Evolutionary conservation across 2,329 filamentous ascomycete species (phyloP).

Genomic region (Colletotrichum tamarilloi): DNA sequence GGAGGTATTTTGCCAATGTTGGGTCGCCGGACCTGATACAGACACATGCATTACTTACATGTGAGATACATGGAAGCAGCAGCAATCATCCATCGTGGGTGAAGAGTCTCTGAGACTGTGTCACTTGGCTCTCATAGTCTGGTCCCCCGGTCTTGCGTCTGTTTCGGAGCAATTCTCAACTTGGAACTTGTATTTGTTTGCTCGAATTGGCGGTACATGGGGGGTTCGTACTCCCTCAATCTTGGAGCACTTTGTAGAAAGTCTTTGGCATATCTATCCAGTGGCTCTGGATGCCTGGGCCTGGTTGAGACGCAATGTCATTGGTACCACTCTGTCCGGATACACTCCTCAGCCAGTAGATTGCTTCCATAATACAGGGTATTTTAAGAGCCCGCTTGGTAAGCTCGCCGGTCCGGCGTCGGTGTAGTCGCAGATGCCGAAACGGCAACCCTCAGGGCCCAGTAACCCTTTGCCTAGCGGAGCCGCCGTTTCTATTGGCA

Average conservation of each 20-base stretch:
- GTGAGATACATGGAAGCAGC: neutral
- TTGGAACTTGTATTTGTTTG: neutral
- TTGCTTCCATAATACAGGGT: slow-evolving; percentile 16
- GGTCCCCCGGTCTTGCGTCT: neutral
- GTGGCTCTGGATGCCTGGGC: neutral
- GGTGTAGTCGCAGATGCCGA: neutral
- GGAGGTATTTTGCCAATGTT: neutral
- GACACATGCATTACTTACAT: neutral
- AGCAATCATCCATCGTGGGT: neutral
- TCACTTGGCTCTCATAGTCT: neutral
- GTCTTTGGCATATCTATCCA: neutral
- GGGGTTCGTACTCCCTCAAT: neutral
- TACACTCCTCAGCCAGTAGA: neutral
- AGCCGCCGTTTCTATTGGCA: neutral
- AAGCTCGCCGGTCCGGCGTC: neutral
- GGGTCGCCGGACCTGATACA: neutral
- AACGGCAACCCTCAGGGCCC: neutral
- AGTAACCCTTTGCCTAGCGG: neutral
- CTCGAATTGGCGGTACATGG: neutral
- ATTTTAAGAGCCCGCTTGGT: slow-evolving; percentile 20
- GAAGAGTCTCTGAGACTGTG: neutral
- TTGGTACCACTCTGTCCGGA: neutral
- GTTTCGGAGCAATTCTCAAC: neutral
- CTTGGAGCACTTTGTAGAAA: neutral
- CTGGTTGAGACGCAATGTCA: neutral